A percentile compares a stretch with the other conserved stretches of the same genome.
These are phyloP conservation scores for Russula sp. DNA, from an alignment of 768 basidiomycete species.

Conservation along the genomic window DNA sequence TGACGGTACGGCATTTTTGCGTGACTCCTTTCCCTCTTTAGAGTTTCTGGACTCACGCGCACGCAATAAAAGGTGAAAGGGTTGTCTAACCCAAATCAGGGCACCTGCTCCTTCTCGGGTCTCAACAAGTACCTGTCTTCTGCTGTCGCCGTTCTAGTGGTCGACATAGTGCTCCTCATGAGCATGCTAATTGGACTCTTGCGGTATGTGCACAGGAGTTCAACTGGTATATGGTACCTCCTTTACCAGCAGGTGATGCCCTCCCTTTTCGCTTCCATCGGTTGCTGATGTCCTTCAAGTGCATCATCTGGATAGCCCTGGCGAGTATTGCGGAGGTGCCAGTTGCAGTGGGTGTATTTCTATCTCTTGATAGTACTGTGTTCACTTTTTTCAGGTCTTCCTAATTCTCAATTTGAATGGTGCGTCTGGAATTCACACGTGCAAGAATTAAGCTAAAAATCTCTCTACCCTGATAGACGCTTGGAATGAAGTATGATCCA, in stretches of 20 bases:
- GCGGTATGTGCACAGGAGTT: neutral
- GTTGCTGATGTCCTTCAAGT: neutral
- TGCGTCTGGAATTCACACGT: neutral
- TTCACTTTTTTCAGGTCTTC: slow-evolving; percentile 4
- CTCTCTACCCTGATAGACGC: neutral
- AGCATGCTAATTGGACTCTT: neutral
- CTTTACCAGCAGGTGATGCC: slow-evolving; percentile 6
- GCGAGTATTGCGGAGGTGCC: neutral
- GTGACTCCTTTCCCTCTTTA: neutral
- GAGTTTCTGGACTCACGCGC: neutral
- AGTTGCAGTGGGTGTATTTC: neutral
- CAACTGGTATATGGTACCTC: neutral
- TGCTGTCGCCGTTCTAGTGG: neutral
- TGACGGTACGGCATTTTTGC: neutral
- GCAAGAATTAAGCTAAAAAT: neutral
- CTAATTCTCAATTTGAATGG: slow-evolving; percentile 9
- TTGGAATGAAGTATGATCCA: slow-evolving; percentile 8
- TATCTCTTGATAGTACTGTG: neutral
- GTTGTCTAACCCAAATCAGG: neutral
- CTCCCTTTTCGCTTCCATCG: neutral
- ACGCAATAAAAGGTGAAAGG: neutral
- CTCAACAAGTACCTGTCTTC: neutral
- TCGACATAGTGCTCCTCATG: neutral
- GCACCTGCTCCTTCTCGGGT: neutral
- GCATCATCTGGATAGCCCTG: neutral